Evolutionary conservation across 441 rosid species (phyloP), one percentile per base, ranked within the genome.

Genomic region (Melastoma candidum): DNA sequence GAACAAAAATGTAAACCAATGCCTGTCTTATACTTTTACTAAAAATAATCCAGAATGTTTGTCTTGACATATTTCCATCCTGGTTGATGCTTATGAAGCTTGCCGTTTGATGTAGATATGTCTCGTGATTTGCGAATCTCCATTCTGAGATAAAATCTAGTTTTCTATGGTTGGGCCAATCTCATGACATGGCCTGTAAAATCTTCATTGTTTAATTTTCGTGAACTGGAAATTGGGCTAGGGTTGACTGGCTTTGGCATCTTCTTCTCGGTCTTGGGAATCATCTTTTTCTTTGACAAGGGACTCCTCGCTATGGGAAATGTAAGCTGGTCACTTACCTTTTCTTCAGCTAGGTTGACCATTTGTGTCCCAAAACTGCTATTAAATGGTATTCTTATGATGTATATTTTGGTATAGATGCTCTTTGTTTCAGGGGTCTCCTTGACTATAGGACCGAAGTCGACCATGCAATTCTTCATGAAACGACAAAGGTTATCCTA

Each of bases 241-340:
- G 96, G 97, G 26, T 90, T 90, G 54, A 74, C 87, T 65, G 95
- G 96, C 48, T 90, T 90, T 62, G 92, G 98, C 68, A 49, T 90
- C 71, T 72, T 80, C 53, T 87, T 90, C 73, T 3, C 96, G 12
- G 84, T 90, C 77, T 90, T 90, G 7, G 95, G 86, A 11, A 68
- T 80, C 49, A 57, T 83, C 70, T 82, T 90, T 48, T 87, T 83
- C 83, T 90, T 81, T 41, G 97, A 87, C 45, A 73, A 92, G 72
- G 95, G 96, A 55, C 77, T 87, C 53, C 95, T 90, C 60, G 97
- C 97, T 32, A 74, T 87, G 12, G 95, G 87, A 54, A 90, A 87
- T 72, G 96, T 87, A 74, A 78, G 95, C 57, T 48, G 66, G 47
- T 58, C 48, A 26, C 2, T 14, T 51, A 24, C 26, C 12, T 54